Percentiles rank a stretch among this genome's conserved stretches.
Conservation (phyloP, 371 early-diverging fungal genomes). For the Paraphysoderma sedebokerense region DNA sequence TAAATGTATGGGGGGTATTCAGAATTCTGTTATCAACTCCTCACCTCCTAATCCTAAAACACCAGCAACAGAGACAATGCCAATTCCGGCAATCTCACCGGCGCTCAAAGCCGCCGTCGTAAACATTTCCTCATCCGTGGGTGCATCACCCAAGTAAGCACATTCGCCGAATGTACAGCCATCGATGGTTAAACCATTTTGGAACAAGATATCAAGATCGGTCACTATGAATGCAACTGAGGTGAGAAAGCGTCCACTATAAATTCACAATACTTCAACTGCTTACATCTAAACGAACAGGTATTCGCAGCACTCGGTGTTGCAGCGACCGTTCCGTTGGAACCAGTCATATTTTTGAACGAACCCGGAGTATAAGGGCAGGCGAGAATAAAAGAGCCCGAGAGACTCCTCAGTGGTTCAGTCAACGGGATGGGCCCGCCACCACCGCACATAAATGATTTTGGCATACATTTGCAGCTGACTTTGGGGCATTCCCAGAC, state of each 20-base stretch:
- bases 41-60: background rate
- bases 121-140: background rate
- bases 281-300: too few relatives aligned
- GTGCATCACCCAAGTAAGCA: background rate
- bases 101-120: background rate
- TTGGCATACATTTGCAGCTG: background rate
- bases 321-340: too few relatives aligned
- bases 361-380: too few relatives aligned
- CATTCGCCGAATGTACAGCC: background rate
- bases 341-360: too few relatives aligned
- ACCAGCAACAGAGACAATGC: background rate
- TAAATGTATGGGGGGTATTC: too few relatives aligned
- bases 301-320: too few relatives aligned
- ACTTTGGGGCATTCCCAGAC: background rate
- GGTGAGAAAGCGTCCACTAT: too few relatives aligned
- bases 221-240: too few relatives aligned
- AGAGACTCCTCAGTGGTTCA: background rate
- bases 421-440: background rate
- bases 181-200: background rate
- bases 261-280: too few relatives aligned
- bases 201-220: background rate
- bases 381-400: background rate
- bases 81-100: background rate
- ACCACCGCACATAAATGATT: background rate
- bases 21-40: too few relatives aligned